A percentile compares a stretch with the other conserved stretches of the same genome.
Conservation (phyloP, 257 asterid genomes). For the Plectranthus barbatus region DNA sequence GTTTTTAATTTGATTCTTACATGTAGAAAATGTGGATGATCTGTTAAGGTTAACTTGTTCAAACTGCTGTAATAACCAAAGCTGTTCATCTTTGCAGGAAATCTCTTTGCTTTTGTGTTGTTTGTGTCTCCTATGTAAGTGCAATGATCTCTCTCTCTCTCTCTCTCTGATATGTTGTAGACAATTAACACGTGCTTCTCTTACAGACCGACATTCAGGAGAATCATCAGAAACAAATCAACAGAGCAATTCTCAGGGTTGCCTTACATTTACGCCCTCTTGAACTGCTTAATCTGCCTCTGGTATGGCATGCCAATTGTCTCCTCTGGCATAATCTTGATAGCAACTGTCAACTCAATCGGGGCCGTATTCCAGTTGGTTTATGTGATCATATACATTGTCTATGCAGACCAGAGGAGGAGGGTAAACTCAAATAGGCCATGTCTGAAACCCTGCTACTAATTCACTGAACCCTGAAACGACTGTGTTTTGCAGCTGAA, state of each 20-base stretch:
- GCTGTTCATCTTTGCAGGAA: slow-evolving; percentile 49
- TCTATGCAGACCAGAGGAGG: slow-evolving; percentile 39
- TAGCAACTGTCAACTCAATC: slow-evolving; percentile 64
- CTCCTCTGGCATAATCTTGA: slow-evolving; percentile 54
- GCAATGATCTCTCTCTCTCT: too few species aligned
- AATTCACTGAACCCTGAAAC: neutral
- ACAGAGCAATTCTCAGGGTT: slow-evolving; percentile 79
- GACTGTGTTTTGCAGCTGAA: slow-evolving; percentile 28
- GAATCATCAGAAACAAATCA: slow-evolving; percentile 60
- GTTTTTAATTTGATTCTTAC: neutral
- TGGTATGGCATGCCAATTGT: slow-evolving; percentile 82
- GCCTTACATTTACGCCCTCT: slow-evolving; percentile 72
- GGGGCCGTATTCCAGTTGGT: slow-evolving; percentile 69
- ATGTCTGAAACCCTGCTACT: neutral
- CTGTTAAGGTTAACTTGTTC: neutral
- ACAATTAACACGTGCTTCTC: neutral
- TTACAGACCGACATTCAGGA: slow-evolving; percentile 71
- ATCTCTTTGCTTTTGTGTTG: slow-evolving; percentile 61
- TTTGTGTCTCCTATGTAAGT: slow-evolving; percentile 85
- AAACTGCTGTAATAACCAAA: neutral
- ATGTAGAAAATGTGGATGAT: neutral
- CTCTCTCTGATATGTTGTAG: neutral
- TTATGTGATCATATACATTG: slow-evolving; percentile 46
- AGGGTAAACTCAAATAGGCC: slow-evolving; percentile 28
- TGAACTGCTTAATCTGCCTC: slow-evolving; percentile 79